Evolutionary conservation across 768 basidiomycete genomes (phyloP), one percentile per base, ranked within the genome.

Genomic region (Pilatotrama ljubarskyi): DNA sequence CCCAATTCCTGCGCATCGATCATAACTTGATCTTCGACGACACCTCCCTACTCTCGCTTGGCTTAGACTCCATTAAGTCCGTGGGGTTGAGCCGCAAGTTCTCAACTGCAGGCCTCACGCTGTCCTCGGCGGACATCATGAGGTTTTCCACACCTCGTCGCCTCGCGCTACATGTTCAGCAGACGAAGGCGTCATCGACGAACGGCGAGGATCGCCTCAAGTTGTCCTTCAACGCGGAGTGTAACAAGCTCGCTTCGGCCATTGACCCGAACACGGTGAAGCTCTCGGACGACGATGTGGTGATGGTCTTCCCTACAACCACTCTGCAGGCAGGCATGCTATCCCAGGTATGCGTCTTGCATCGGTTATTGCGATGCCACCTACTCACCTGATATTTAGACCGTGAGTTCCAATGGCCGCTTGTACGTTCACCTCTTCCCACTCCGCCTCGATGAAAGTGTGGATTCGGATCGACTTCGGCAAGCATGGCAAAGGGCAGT

Each of bases 251-350:
- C 43, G 29, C 17, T 1, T 35, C 24, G 1, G 51, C 55, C 5
- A 13, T 54, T 2, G 59, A 61, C 18, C 13, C 40, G 6, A 69
- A 69, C 64, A 51, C 68, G 64, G 37, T 59, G 71, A 70, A 68
- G 51, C 59, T 72, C 5, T 66, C 63, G 18, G 37, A 37, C 10
- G 65, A 66, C 7, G 80, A 82, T 53, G 58, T 69, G 24, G 70
- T 76, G 7, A 58, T 62, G 13, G 51, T 77, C 22, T 77, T 70
- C 59, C 79, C 79, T 11, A 76, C 77, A 6, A 81, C 80, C 5
- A 72, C 70, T 20, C 69, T 82, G 18, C 81, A 82, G 66, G 71
- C 78, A 15, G 81, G 81, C 11, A 80, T 82, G 79, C 63, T 82
- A 41, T 80, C 80, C 3, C 80, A 82, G 72, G 80, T 79, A 57